Evolutionary conservation across 2,329 filamentous ascomycete genomes (phyloP).

Genomic region (Rhytidhysteron rufulum): DNA sequence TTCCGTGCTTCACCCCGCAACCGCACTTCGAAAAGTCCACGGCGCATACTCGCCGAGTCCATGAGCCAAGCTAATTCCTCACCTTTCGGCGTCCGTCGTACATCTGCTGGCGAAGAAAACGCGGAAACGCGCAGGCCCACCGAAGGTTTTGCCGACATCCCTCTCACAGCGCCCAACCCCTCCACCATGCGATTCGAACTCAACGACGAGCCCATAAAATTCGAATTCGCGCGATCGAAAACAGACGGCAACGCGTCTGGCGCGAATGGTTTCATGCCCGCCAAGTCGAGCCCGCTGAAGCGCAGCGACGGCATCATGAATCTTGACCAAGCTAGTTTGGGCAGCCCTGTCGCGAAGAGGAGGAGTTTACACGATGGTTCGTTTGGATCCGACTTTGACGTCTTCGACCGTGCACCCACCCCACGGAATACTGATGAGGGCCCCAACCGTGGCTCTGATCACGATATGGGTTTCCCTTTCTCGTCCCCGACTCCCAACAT

Average conservation of each 20-base stretch:
- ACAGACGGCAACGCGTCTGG: slow-evolving; percentile 47
- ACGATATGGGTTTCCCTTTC: slow-evolving; percentile 29
- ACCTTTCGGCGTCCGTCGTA: slow-evolving; percentile 47
- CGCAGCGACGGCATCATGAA: slow-evolving; percentile 88
- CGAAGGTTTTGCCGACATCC: slow-evolving; percentile 21
- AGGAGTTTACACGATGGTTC: slow-evolving; percentile 77
- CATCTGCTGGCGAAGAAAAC: slow-evolving; percentile 49
- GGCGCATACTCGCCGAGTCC: slow-evolving; percentile 69
- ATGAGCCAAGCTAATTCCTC: slow-evolving; percentile 68
- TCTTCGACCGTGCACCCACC: slow-evolving; percentile 63
- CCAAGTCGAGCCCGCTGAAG: slow-evolving; percentile 80
- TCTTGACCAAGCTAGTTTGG: slow-evolving; percentile 70
- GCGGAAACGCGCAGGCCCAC: slow-evolving; percentile 30
- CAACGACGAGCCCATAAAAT: slow-evolving; percentile 45
- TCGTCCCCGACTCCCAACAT: slow-evolving; percentile 30
- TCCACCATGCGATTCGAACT: slow-evolving; percentile 25
- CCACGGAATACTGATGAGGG: slow-evolving; percentile 17
- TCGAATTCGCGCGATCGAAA: slow-evolving; percentile 41
- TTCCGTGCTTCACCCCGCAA: slow-evolving; percentile 59
- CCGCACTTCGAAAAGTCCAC: slow-evolving; percentile 72
- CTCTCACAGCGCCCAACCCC: slow-evolving; percentile 40
- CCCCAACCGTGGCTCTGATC: slow-evolving; percentile 21
- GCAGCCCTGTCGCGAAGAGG: slow-evolving; percentile 86
- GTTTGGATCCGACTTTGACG: slow-evolving; percentile 63
- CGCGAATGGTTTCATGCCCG: slow-evolving; percentile 47